Evolutionary conservation across 2,329 filamentous ascomycete genomes (phyloP).

Genomic region (Sporothrix luriei): DNA sequence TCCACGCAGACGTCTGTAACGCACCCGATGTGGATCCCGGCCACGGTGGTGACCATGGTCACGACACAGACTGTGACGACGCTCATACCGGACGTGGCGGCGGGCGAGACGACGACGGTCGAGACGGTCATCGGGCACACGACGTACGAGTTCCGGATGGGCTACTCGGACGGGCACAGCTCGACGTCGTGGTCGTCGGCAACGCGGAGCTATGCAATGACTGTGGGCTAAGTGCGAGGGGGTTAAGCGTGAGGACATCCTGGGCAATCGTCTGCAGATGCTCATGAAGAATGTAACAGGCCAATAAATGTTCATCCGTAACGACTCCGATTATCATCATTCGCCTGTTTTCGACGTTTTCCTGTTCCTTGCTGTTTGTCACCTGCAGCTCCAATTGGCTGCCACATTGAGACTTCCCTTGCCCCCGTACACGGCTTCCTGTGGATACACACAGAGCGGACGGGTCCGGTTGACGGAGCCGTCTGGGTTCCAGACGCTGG

Average conservation of each 20-base stretch:
- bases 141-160: conserved; percentile 31
- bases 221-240: not conserved
- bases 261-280: not conserved
- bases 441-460: conserved; percentile 46
- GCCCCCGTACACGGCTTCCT: conserved; percentile 41
- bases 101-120: not conserved
- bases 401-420: conserved; percentile 40
- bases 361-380: not conserved
- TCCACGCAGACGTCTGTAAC: conserved; percentile 27
- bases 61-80: conserved; percentile 26
- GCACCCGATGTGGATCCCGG: conserved; percentile 26
- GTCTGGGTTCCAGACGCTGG: conserved; percentile 39
- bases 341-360: too few species aligned
- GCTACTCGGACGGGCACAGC: conserved; percentile 31
- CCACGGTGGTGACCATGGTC: conserved; percentile 28
- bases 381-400: conserved; percentile 42
- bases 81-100: conserved; percentile 7
- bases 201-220: conserved; percentile 22
- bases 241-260: not conserved
- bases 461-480: conserved; percentile 44
- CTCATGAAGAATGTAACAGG: not conserved
- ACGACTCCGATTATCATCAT: too few species aligned
- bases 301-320: too few species aligned
- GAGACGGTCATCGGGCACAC: conserved; percentile 28
- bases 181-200: conserved; percentile 31